These are phyloP conservation scores for Chaetomium cochliodes DNA, from an alignment of 495 filamentous ascomycete species.

Conservation along the genomic window DNA sequence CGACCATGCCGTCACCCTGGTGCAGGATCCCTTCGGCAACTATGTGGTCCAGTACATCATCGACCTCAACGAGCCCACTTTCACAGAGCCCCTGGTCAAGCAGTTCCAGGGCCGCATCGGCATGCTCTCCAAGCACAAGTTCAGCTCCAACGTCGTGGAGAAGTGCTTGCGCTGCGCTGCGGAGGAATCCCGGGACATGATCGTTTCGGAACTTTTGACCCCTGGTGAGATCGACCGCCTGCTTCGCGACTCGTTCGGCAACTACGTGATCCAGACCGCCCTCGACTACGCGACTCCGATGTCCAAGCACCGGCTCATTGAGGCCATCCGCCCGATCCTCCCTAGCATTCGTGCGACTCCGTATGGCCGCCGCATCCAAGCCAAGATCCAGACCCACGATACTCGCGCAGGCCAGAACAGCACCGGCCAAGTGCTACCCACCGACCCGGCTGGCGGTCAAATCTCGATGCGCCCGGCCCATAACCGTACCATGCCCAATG, in stretches of 20 bases:
- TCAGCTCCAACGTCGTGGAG: slow-evolving; percentile 98
- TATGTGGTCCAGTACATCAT: slow-evolving; percentile 99
- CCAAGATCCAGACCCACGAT: slow-evolving; percentile 66
- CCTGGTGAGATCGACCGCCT: slow-evolving; percentile 78
- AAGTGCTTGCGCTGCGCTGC: slow-evolving; percentile 88
- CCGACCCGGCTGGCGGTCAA: slow-evolving; percentile 45
- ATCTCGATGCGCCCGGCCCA: slow-evolving; percentile 38
- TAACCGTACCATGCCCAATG: slow-evolving; percentile 36
- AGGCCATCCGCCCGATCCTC: slow-evolving; percentile 78
- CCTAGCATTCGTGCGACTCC: slow-evolving; percentile 81
- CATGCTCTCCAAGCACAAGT: slow-evolving; percentile 89
- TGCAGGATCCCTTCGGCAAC: slow-evolving; percentile 97
- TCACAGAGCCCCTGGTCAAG: slow-evolving; percentile 79
- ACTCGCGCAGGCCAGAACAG: slow-evolving; percentile 31
- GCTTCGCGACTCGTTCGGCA: slow-evolving; percentile 86
- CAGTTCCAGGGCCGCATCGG: slow-evolving; percentile 73
- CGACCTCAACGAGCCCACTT: slow-evolving; percentile 76
- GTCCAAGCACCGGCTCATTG: slow-evolving; percentile 70
- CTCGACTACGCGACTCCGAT: slow-evolving; percentile 75
- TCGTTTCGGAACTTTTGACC: slow-evolving; percentile 79
- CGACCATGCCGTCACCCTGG: slow-evolving; percentile 71
- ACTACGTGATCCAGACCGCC: slow-evolving; percentile 97
- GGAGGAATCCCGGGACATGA: slow-evolving; percentile 63
- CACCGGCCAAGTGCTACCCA: slow-evolving; percentile 37
- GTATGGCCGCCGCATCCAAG: slow-evolving; percentile 86